Evolutionary conservation across 202 grass and related monocot species (phyloP).

Genomic region (Thinopyrum obtusiflorum): DNA sequence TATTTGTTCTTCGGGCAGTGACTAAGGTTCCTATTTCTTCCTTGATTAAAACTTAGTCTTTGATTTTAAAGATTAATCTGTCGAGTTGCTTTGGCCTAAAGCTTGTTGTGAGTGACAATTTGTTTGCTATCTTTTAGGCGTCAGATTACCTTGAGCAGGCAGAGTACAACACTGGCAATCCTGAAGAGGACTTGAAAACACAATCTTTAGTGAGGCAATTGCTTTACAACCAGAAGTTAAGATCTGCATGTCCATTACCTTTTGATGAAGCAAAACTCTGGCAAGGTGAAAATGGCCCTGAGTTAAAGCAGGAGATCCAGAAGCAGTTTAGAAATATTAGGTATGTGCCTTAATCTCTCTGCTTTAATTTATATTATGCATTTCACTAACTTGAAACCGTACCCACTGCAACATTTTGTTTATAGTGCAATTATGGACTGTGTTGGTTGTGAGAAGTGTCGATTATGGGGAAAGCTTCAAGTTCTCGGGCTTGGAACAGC

Average conservation of each 20-base stretch:
- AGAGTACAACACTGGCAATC: slow-evolving; percentile 86
- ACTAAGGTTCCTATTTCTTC: slow-evolving; percentile 67
- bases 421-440: slow-evolving; percentile 89
- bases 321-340: slow-evolving; percentile 98
- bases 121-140: slow-evolving; percentile 59
- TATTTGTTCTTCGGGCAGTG: slow-evolving; percentile 91
- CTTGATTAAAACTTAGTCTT: neutral
- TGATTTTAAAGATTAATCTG: neutral
- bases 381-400: neutral
- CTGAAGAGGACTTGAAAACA: slow-evolving; percentile 80
- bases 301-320: slow-evolving; percentile 71
- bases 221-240: slow-evolving; percentile 70
- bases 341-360: slow-evolving; percentile 38
- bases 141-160: slow-evolving; percentile 94
- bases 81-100: slow-evolving; percentile 15
- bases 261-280: slow-evolving; percentile 96
- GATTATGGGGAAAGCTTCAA: slow-evolving; percentile 97
- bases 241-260: slow-evolving; percentile 76
- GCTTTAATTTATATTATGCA: neutral
- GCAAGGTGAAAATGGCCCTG: slow-evolving; percentile 92
- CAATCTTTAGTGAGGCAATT: slow-evolving; percentile 76
- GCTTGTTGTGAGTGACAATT: neutral
- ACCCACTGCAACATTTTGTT: neutral
- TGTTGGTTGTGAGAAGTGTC: slow-evolving; percentile 95
- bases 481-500: slow-evolving; percentile 95